Conservation (phyloP, 2,329 filamentous ascomycete genomes). For the Trichoderma lentiforme region DNA sequence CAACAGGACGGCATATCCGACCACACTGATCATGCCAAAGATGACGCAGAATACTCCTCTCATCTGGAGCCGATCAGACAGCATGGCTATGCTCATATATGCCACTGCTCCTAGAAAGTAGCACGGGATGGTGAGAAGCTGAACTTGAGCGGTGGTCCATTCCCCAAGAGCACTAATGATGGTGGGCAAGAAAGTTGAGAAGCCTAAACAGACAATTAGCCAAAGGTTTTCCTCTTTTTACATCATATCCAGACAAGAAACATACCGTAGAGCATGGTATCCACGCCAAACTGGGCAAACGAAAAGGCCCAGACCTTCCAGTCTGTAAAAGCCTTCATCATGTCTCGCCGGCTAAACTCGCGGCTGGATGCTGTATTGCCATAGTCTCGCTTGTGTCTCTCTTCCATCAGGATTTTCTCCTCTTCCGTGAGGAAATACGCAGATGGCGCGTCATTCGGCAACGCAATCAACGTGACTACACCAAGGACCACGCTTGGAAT, state of each 20-base stretch:
- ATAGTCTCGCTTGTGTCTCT: slow-evolving; percentile 39
- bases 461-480: slow-evolving; percentile 32
- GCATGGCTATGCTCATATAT: slow-evolving; percentile 62
- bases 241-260: no score
- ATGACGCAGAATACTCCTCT: slow-evolving; percentile 63
- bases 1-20: slow-evolving; percentile 68
- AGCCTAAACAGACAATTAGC: slow-evolving; percentile 44
- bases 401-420: slow-evolving; percentile 64
- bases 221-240: neutral
- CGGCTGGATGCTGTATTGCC: slow-evolving; percentile 46
- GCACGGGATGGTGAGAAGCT: slow-evolving; percentile 75
- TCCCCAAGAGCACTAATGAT: slow-evolving; percentile 68
- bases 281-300: slow-evolving; percentile 66
- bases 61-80: slow-evolving; percentile 65
- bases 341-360: slow-evolving; percentile 56
- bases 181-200: slow-evolving; percentile 73
- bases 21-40: slow-evolving; percentile 60
- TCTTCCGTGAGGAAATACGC: slow-evolving; percentile 57
- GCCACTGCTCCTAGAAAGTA: slow-evolving; percentile 69
- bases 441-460: slow-evolving; percentile 43
- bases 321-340: slow-evolving; percentile 64
- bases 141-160: slow-evolving; percentile 63
- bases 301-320: slow-evolving; percentile 75
- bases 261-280: slow-evolving; percentile 69
- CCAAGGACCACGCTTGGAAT: slow-evolving; percentile 41